These are phyloP conservation scores for Dysphania ambrosioides DNA, from an alignment of 148 eudicot genomes.

Conservation along the genomic window DNA sequence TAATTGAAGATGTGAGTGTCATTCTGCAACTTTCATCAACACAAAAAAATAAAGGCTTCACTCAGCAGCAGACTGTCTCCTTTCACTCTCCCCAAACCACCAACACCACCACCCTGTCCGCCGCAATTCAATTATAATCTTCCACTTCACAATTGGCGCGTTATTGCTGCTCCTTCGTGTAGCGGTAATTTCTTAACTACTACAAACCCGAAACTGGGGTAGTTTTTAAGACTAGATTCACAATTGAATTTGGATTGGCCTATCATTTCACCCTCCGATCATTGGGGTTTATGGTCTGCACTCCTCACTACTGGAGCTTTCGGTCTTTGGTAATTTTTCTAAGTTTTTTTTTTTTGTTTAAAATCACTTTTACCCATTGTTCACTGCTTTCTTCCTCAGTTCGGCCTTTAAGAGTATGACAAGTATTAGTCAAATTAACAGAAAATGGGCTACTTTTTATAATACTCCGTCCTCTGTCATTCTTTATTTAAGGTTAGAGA, in stretches of 20 bases:
- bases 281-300: slow-evolving; percentile 82
- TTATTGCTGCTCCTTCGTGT: background rate
- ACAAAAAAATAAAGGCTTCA: slow-evolving; percentile 26
- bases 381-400: no score
- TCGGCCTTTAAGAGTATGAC: no score
- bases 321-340: slow-evolving; percentile 82
- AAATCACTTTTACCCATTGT: no score
- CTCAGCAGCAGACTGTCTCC: slow-evolving; percentile 13
- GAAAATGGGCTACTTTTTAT: no score
- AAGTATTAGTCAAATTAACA: no score
- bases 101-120: background rate
- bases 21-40: no score
- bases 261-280: slow-evolving; percentile 63
- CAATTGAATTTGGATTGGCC: slow-evolving; percentile 34
- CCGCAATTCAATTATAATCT: slow-evolving; percentile 5
- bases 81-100: slow-evolving; percentile 18
- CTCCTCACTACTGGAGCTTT: slow-evolving; percentile 73
- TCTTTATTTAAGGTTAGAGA: no score
- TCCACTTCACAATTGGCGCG: background rate
- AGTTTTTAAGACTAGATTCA: slow-evolving; percentile 31
- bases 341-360: no score
- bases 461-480: no score
- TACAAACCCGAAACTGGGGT: slow-evolving; percentile 7
- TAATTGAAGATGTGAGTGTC: no score
- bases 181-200: background rate